These are phyloP conservation scores for Fagopyrum esculentum DNA, from an alignment of 148 eudicot genomes.

Conservation along the genomic window DNA sequence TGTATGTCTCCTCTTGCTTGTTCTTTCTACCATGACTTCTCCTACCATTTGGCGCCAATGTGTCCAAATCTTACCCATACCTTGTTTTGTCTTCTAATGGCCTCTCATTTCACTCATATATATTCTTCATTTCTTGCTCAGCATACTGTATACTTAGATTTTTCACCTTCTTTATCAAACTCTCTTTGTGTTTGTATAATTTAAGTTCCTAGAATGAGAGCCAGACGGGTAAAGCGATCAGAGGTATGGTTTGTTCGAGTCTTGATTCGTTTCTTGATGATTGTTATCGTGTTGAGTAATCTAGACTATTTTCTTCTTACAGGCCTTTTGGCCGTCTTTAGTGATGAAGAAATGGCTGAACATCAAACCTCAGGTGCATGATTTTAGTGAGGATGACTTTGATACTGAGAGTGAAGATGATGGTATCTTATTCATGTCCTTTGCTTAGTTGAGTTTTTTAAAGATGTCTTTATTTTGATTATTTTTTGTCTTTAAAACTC, in stretches of 20 bases:
- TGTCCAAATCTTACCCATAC: constrained; percentile 17
- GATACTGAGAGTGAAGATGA: constrained; percentile 94
- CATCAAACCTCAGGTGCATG: constrained; percentile 64
- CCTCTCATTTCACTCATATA: constrained; percentile 15
- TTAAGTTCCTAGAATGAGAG: neutral
- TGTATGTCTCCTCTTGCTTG: constrained; percentile 19
- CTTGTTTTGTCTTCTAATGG: constrained; percentile 16
- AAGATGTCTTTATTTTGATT: neutral
- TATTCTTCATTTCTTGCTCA: constrained; percentile 1
- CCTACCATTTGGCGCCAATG: constrained; percentile 21
- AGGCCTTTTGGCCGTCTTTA: constrained; percentile 84
- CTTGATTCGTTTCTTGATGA: neutral
- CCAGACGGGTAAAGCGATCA: constrained; percentile 44
- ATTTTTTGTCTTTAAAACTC: neutral
- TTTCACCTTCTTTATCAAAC: neutral
- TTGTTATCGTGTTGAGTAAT: neutral
- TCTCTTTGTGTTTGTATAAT: neutral
- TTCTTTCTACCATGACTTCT: constrained; percentile 26
- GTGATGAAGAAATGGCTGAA: constrained; percentile 98
- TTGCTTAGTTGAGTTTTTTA: neutral
- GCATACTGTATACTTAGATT: neutral
- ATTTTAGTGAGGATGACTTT: constrained; percentile 89
- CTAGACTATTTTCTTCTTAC: constrained; percentile 9
- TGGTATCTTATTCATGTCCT: constrained; percentile 28
- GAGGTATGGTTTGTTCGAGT: constrained; percentile 37